Conservation (phyloP, 768 basidiomycete species). For the Collybia mongolica region DNA sequence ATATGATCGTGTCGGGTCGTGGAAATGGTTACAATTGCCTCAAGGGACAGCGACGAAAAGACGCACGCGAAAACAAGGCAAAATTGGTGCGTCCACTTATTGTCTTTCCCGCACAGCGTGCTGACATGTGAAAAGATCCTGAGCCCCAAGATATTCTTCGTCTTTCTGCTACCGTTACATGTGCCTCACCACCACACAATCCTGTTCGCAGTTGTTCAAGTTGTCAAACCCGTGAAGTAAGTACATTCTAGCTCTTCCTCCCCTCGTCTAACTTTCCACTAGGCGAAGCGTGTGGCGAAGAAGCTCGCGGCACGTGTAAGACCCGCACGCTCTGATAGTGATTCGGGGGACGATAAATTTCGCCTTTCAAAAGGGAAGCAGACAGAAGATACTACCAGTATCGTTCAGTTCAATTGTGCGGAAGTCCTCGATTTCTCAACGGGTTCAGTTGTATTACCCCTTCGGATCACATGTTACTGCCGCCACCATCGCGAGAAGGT, state of each 20-base stretch:
- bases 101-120: slow-evolving; percentile 9
- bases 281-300: slow-evolving; percentile 88
- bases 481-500: slow-evolving; percentile 97
- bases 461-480: slow-evolving; percentile 97
- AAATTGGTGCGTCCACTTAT: slow-evolving; percentile 55
- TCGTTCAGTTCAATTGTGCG: slow-evolving; percentile 95
- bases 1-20: slow-evolving; percentile 83
- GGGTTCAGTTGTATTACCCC: slow-evolving; percentile 86
- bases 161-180: slow-evolving; percentile 72
- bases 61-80: slow-evolving; percentile 79
- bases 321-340: slow-evolving; percentile 74
- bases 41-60: slow-evolving; percentile 82
- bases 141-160: slow-evolving; percentile 67
- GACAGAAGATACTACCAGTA: slow-evolving; percentile 72
- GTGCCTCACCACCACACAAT: slow-evolving; percentile 76
- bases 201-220: slow-evolving; percentile 83
- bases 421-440: slow-evolving; percentile 86
- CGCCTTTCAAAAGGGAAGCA: slow-evolving; percentile 43
- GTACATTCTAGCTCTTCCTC: slow-evolving; percentile 14
- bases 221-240: slow-evolving; percentile 84
- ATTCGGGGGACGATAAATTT: slow-evolving; percentile 54
- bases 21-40: slow-evolving; percentile 85
- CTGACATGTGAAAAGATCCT: slow-evolving; percentile 49
- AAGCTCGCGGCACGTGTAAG: slow-evolving; percentile 84
- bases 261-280: slow-evolving; percentile 11